Conservation (phyloP, 2,329 filamentous ascomycete species). For the Cucurbitaria berberidis region DNA sequence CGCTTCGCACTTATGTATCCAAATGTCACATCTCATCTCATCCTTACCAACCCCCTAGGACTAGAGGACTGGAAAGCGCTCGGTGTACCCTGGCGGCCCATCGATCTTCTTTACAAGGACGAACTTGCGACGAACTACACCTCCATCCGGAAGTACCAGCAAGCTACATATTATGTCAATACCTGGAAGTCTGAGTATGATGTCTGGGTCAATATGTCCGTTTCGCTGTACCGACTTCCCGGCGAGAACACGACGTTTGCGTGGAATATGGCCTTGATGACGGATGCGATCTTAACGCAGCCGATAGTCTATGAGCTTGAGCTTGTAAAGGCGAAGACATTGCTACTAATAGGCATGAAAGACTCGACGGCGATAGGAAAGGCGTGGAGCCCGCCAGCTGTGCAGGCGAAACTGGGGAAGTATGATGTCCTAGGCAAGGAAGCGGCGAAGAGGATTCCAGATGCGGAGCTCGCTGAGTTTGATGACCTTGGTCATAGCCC, state of each 20-base stretch:
- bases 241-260: constrained; percentile 51
- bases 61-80: constrained; percentile 59
- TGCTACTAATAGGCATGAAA: constrained; percentile 59
- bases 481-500: constrained; percentile 59
- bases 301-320: constrained; percentile 60
- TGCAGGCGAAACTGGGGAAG: constrained; percentile 51
- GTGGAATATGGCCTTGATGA: constrained; percentile 57
- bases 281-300: constrained; percentile 63
- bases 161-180: constrained; percentile 37
- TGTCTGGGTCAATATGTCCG: constrained; percentile 62
- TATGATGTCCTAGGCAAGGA: constrained; percentile 59
- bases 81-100: constrained; percentile 31
- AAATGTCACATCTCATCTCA: constrained; percentile 50
- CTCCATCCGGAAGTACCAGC: constrained; percentile 35
- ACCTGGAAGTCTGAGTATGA: constrained; percentile 60
- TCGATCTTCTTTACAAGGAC: constrained; percentile 23
- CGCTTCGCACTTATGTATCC: constrained; percentile 62
- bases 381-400: constrained; percentile 51
- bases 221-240: constrained; percentile 58
- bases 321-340: constrained; percentile 53
- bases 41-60: constrained; percentile 61
- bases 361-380: constrained; percentile 64
- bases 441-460: constrained; percentile 53
- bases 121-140: constrained; percentile 34
- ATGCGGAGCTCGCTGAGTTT: constrained; percentile 55